phyloP scores from a whole-genome alignment of 2,329 filamentous ascomycete species.

The Xylaria digitata region DNA sequence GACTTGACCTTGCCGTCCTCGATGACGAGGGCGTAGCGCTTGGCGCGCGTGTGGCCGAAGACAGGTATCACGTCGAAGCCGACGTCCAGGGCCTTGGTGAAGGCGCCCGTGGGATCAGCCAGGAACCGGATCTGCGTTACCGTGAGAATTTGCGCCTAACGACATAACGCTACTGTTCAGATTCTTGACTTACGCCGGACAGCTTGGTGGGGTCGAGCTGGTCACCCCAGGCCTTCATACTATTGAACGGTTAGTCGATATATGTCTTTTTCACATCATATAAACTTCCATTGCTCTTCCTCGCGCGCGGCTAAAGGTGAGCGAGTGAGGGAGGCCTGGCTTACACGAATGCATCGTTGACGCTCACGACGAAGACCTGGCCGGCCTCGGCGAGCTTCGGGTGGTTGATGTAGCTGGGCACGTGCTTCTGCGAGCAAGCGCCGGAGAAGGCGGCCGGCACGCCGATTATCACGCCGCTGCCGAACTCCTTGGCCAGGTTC shows the following conservation, averaged over 20 bases:
- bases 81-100: constrained; percentile 86
- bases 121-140: constrained; percentile 83
- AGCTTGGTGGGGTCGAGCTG: constrained; percentile 78
- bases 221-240: constrained; percentile 90
- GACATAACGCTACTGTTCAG: not conserved
- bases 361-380: constrained; percentile 87
- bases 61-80: constrained; percentile 82
- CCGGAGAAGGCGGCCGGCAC: constrained; percentile 81
- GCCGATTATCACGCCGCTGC: constrained; percentile 82
- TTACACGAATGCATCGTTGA: constrained; percentile 96
- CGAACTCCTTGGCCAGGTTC: constrained; percentile 82
- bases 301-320: too few species aligned
- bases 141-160: not conserved
- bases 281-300: not conserved
- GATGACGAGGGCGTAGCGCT: constrained; percentile 86
- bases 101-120: constrained; percentile 80
- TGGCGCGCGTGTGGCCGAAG: constrained; percentile 85
- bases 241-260: constrained; percentile 51
- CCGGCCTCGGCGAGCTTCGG: constrained; percentile 82
- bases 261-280: not conserved
- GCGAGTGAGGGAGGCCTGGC: constrained; percentile 48
- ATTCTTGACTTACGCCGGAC: constrained; percentile 74
- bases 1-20: constrained; percentile 87
- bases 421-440: constrained; percentile 71
- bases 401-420: constrained; percentile 88